Conservation (phyloP, 768 basidiomycete species). For the Suillus tomentosus region DNA sequence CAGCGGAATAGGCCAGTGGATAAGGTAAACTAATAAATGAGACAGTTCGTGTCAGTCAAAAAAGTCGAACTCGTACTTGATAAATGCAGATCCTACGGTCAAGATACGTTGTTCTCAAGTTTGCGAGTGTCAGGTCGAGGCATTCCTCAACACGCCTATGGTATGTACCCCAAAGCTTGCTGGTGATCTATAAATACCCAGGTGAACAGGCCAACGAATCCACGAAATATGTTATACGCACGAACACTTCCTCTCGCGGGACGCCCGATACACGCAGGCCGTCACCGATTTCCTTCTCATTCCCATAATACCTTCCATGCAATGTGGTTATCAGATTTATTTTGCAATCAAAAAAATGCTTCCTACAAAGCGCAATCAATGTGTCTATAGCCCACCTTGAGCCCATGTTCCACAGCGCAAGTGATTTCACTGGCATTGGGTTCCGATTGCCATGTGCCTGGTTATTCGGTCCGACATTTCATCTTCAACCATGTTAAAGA, state of each 20-base stretch:
- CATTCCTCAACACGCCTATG: constrained; percentile 73
- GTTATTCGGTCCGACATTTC: background rate
- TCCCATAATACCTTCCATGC: constrained; percentile 56
- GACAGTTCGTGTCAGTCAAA: background rate
- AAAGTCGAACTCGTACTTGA: background rate
- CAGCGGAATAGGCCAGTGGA: constrained; percentile 80
- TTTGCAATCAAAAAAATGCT: background rate
- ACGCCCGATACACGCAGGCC: constrained; percentile 79
- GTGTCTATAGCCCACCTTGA: constrained; percentile 78
- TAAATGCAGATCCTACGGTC: constrained; percentile 53
- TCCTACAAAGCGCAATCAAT: constrained; percentile 66
- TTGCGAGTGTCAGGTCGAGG: constrained; percentile 72
- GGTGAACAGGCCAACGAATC: no score
- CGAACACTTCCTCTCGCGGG: constrained; percentile 70
- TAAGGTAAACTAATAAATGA: constrained; percentile 51
- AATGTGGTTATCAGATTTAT: constrained; percentile 7
- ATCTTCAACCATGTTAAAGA: constrained; percentile 7
- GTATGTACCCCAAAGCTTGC: constrained; percentile 69
- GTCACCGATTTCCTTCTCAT: constrained; percentile 81
- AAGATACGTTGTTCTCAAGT: constrained; percentile 80
- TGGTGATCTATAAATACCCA: constrained; percentile 42
- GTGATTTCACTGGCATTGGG: constrained; percentile 59
- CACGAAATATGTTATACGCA: constrained; percentile 34
- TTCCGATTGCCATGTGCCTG: constrained; percentile 82
- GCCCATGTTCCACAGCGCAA: constrained; percentile 69